Evolutionary conservation across 2,329 filamentous ascomycete species (phyloP), one percentile per base, ranked within the genome.

Genomic region (Verticillium albo-atrum): DNA sequence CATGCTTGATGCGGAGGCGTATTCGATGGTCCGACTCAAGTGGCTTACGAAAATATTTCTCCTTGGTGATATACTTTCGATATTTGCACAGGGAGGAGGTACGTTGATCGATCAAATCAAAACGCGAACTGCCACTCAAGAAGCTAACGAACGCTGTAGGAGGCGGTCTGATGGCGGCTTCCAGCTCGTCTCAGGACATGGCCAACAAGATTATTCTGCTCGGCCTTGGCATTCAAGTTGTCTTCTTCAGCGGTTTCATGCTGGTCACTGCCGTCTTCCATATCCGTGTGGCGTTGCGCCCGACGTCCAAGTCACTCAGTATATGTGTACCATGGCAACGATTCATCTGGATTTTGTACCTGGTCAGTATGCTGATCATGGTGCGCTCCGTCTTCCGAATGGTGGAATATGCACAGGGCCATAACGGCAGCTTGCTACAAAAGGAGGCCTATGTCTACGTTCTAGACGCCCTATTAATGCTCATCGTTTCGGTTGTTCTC

Each of bases 41-140:
- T 79, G 78, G 75, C 68, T 86, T 4, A 85, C 83, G 3, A 81
- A 77, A 58, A 71, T 81, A 27, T 87, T 87, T 60, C 82, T 87
- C 3, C 58, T 68, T 3, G 81, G 82, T 27, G 83, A 87, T 61
- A 66, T 85, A 2, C 42, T 83, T 4, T 80, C 79, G 1, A 81
- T 87, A 64, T 34, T 78, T 2, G 68, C 83, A 2, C 83, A 86
- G 66, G 73, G 72, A 17, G 72, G 71, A 32, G 80, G 80, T 68
- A 57, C 26, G 59, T n/a, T 27, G n/a, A n/a, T n/a, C n/a, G n/a
- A n/a, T n/a, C n/a, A n/a, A n/a, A n/a, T n/a, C n/a, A n/a, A n/a
- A n/a, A n/a, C n/a, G n/a, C n/a, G n/a, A n/a, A n/a, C n/a, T n/a
- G n/a, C n/a, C n/a, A n/a, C n/a, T n/a, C n/a, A n/a, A n/a, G n/a